Base-by-base conservation (phyloP, 2,329 filamentous ascomycete species). In the Talaromyces piceae region DNA sequence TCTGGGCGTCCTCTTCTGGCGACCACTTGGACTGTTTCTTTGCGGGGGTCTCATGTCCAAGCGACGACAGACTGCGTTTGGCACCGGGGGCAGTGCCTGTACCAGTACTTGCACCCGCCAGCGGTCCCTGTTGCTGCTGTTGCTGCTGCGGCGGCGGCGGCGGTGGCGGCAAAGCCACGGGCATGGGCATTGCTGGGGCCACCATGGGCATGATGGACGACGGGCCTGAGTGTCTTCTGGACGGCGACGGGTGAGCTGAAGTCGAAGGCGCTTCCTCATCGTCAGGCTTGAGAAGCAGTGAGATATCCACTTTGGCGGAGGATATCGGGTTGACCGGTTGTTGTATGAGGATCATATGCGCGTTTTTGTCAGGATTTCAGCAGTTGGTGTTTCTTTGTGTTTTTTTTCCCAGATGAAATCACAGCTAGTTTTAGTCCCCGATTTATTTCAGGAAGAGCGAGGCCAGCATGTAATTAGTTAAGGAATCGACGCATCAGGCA, bases 21-120 rank as follows among this genome's bases (percentile, higher is more conserved):
- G 88, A 94, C 93, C 93, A 97, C 71, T 97, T 97, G 65, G 88
- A 95, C 69, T 96, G 90, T 72, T 91, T 94, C 75, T 93, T 95
- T 28, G 88, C 87, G 18, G 88, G 88, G 31, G 84, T 86, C 59
- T 75, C 75, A 31, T 68, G 67, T 1, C 37, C 48, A 2, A 76
- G 69, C 56, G 75, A 74, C 5, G 74, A 66, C 8, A 74, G 68
- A 41, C 73, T 68, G 18, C 72, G 69, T 54, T 73, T 73, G 44
- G 64, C 56, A 12, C 64, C 67, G n/a, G n/a, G n/a, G n/a, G n/a
- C n/a, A n/a, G n/a, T n/a, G n/a, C n/a, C n/a, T n/a, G n/a, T n/a
- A n/a, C n/a, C n/a, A n/a, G n/a, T n/a, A n/a, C n/a, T n/a, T n/a
- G n/a, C n/a, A n/a, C 12, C 64, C 55, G 3, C 27, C 11, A 33